Percentiles rank a stretch among this genome's conserved stretches.
Evolutionary conservation across 2,329 filamentous ascomycete genomes (phyloP).

Genomic region (Pseudofabraea citricarpa): DNA sequence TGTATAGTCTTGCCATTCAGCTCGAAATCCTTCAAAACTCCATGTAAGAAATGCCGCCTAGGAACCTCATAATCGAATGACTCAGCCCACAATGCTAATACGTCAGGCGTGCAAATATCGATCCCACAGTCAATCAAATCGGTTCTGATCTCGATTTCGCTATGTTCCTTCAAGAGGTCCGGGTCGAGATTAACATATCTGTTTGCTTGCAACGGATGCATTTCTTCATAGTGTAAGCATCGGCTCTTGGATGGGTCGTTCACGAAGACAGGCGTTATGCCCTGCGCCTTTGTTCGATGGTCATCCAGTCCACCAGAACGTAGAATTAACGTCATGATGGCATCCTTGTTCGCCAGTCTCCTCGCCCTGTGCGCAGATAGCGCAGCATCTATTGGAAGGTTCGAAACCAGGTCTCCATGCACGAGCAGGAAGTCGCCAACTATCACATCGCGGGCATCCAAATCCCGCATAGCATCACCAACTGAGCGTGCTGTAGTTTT

Average conservation of each 20-base stretch:
- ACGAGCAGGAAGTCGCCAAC: slow-evolving; percentile 89
- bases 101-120: slow-evolving; percentile 95
- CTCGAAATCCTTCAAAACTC: slow-evolving; percentile 94
- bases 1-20: slow-evolving; percentile 97
- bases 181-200: slow-evolving; percentile 70
- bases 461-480: slow-evolving; percentile 89
- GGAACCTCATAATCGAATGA: slow-evolving; percentile 96
- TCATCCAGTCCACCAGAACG: slow-evolving; percentile 65
- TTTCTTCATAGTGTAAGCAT: slow-evolving; percentile 92
- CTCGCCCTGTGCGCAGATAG: slow-evolving; percentile 76
- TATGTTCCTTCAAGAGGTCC: slow-evolving; percentile 66
- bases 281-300: slow-evolving; percentile 74
- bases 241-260: slow-evolving; percentile 75
- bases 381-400: slow-evolving; percentile 76
- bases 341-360: slow-evolving; percentile 79
- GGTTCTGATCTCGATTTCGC: slow-evolving; percentile 75
- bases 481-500: slow-evolving; percentile 80
- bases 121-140: slow-evolving; percentile 93
- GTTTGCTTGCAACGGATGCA: slow-evolving; percentile 62
- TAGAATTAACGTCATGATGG: slow-evolving; percentile 95
- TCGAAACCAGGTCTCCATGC: slow-evolving; percentile 88
- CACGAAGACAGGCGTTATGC: slow-evolving; percentile 77
- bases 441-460: slow-evolving; percentile 81
- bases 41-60: slow-evolving; percentile 81
- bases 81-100: slow-evolving; percentile 91